These are phyloP conservation scores for Mortierella hygrophila DNA, from an alignment of 192 early-diverging fungal species.

Conservation along the genomic window DNA sequence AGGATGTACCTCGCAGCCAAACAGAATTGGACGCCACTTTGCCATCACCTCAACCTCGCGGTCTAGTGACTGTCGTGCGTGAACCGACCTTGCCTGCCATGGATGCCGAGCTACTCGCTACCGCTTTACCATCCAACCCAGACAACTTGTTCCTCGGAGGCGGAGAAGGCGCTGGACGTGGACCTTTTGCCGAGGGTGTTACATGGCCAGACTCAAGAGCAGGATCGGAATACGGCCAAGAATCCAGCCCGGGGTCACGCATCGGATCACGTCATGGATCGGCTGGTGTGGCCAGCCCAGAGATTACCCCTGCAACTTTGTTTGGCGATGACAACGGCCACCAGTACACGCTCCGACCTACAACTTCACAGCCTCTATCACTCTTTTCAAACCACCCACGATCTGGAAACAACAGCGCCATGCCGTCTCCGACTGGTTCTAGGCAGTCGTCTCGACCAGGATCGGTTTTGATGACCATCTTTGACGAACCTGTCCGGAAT, in stretches of 20 bases:
- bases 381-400: slow-evolving; percentile 46
- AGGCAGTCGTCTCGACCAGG: slow-evolving; percentile 10
- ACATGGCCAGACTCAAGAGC: neutral
- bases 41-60: neutral
- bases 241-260: neutral
- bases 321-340: slow-evolving; percentile 16
- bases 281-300: neutral
- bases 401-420: slow-evolving; percentile 17
- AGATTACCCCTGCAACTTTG: neutral
- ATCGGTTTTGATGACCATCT: slow-evolving; percentile 40
- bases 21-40: neutral
- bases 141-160: slow-evolving; percentile 29
- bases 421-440: slow-evolving; percentile 18
- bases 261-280: neutral
- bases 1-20: neutral
- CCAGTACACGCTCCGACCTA: neutral
- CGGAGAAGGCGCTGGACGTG: slow-evolving; percentile 17
- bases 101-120: neutral
- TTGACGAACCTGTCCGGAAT: slow-evolving; percentile 34
- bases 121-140: neutral
- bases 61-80: neutral
- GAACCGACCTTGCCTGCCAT: slow-evolving; percentile 10
- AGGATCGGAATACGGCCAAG: neutral
- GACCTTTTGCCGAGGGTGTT: slow-evolving; percentile 23
- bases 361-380: slow-evolving; percentile 5